Conservation (phyloP, 257 asterid genomes). For the Anisodus acutangulus region DNA sequence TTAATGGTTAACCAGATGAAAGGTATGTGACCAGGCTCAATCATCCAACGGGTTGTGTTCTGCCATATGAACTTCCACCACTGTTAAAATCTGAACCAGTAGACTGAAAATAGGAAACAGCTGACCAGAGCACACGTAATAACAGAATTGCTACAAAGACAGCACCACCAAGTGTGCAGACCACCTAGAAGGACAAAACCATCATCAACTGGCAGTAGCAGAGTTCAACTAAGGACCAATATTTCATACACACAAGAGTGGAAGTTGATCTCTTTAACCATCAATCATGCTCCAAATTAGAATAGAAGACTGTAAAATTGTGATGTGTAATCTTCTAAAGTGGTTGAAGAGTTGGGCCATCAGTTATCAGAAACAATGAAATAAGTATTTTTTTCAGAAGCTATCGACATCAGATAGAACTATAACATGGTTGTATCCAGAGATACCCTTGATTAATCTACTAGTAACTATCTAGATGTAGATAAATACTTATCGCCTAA, state of each 20-base stretch:
- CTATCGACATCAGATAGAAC: neutral
- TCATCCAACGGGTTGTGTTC: constrained; percentile 35
- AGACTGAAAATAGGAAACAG: constrained; percentile 42
- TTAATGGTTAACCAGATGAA: constrained; percentile 20
- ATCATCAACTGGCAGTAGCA: neutral
- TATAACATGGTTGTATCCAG: constrained; percentile 8
- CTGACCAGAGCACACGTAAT: constrained; percentile 43
- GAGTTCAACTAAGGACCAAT: neutral
- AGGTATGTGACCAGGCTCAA: neutral
- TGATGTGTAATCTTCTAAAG: neutral
- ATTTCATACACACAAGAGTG: constrained; percentile 1
- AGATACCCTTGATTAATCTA: neutral
- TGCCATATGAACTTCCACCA: constrained; percentile 37
- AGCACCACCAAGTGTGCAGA: constrained; percentile 50
- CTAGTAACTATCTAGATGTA: neutral
- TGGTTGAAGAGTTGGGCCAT: neutral
- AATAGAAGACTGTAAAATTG: neutral
- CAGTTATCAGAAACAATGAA: neutral
- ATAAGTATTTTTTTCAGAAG: neutral
- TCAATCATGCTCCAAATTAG: neutral
- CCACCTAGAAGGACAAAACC: constrained; percentile 36
- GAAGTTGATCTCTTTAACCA: neutral
- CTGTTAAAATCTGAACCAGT: constrained; percentile 29
- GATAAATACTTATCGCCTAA: neutral
- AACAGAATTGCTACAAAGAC: constrained; percentile 45